phyloP scores from a whole-genome alignment of 1,284 basidiomycete genomes.

The Meira miltonrushii region DNA sequence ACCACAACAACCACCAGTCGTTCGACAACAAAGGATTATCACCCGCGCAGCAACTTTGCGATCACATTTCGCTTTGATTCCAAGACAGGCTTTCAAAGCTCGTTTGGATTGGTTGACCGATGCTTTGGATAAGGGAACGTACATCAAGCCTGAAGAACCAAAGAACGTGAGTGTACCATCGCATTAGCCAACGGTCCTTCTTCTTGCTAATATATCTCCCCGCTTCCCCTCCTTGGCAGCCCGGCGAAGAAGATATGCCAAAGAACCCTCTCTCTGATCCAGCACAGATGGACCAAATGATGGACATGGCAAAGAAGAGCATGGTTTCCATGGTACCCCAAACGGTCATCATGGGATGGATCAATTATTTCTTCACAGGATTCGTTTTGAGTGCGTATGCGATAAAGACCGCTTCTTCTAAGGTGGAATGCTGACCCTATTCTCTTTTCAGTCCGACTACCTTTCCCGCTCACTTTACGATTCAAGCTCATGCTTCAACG shows the following conservation, averaged over 20 bases:
- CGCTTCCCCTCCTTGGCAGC: not conserved
- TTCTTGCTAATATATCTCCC: too few species aligned
- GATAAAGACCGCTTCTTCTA: not conserved
- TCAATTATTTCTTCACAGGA: conserved; percentile 98
- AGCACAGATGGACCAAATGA: conserved; percentile 92
- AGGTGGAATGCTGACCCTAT: not conserved
- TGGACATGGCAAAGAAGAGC: conserved; percentile 98
- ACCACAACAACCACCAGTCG: conserved; percentile 67
- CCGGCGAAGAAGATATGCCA: conserved; percentile 50
- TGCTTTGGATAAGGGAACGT: conserved; percentile 36
- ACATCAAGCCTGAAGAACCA: conserved; percentile 32
- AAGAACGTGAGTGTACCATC: not conserved
- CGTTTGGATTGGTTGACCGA: conserved; percentile 36
- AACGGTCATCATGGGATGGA: conserved; percentile 99
- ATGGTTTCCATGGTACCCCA: conserved; percentile 64
- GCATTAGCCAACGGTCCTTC: too few species aligned
- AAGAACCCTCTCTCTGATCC: conserved; percentile 71
- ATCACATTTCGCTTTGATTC: conserved; percentile 36
- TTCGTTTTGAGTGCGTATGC: conserved; percentile 77
- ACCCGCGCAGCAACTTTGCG: conserved; percentile 32
- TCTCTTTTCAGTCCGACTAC: conserved; percentile 65
- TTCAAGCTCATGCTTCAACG: conserved; percentile 99
- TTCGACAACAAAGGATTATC: conserved; percentile 75
- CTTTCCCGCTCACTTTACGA: conserved; percentile 90
- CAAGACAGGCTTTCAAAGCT: conserved; percentile 31